Conservation (phyloP, 1,284 basidiomycete species). For the Trichosporon sp. region DNA sequence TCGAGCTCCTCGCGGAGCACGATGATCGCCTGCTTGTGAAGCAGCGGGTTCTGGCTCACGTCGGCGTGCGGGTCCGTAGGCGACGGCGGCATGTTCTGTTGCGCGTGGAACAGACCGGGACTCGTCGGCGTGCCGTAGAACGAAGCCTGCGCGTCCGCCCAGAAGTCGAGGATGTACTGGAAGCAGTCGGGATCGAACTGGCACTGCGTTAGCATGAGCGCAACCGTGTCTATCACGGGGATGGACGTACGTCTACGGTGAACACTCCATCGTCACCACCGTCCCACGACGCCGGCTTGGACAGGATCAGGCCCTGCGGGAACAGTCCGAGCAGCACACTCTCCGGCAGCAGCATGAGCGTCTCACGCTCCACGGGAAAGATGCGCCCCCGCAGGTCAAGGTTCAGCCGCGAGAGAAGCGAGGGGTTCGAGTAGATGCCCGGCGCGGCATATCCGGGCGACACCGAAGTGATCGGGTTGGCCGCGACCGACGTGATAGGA, state of each 20-base stretch:
- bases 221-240: background rate
- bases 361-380: slow-evolving; percentile 94
- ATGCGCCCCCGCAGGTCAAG: slow-evolving; percentile 87
- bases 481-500: slow-evolving; percentile 45
- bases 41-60: slow-evolving; percentile 70
- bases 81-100: slow-evolving; percentile 66
- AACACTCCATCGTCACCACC: slow-evolving; percentile 92
- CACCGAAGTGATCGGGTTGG: slow-evolving; percentile 66
- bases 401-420: slow-evolving; percentile 75
- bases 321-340: slow-evolving; percentile 93
- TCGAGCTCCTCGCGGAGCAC: slow-evolving; percentile 96
- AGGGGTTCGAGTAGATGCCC: slow-evolving; percentile 41
- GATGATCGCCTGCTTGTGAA: slow-evolving; percentile 96
- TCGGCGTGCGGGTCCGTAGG: slow-evolving; percentile 30
- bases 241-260: slow-evolving; percentile 77
- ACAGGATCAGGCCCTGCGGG: slow-evolving; percentile 92
- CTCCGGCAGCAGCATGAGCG: slow-evolving; percentile 97
- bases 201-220: background rate
- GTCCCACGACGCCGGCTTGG: slow-evolving; percentile 64
- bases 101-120: slow-evolving; percentile 70
- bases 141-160: slow-evolving; percentile 73
- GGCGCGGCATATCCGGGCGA: slow-evolving; percentile 51
- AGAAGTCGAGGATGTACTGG: slow-evolving; percentile 86
- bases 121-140: slow-evolving; percentile 82
- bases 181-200: slow-evolving; percentile 98